Evolutionary conservation across 768 basidiomycete species (phyloP).

Genomic region (Dacryopinax primogenitus): DNA sequence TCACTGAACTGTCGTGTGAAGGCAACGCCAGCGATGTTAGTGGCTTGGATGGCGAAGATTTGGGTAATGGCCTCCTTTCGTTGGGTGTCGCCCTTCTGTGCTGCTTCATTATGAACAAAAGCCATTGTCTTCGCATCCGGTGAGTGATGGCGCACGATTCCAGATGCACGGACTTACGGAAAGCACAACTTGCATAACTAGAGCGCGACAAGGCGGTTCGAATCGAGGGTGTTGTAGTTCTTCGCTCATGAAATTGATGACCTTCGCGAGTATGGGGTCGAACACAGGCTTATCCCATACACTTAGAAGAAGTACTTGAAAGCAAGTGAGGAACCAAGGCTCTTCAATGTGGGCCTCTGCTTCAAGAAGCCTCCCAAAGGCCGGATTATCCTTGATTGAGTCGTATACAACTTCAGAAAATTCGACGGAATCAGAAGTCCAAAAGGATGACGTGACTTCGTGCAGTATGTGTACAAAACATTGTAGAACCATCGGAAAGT

Average conservation of each 20-base stretch:
- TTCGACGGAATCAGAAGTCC: conserved; percentile 57
- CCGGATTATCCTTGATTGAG: conserved; percentile 62
- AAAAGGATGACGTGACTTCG: conserved; percentile 43
- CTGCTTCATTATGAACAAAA: neutral
- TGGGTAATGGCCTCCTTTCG: conserved; percentile 27
- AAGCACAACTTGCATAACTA: conserved; percentile 46
- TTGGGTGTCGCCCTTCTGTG: conserved; percentile 20
- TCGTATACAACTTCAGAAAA: conserved; percentile 71
- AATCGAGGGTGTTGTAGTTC: conserved; percentile 71
- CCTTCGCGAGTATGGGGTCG: conserved; percentile 57
- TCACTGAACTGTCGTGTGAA: conserved; percentile 32
- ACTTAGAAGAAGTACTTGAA: conserved; percentile 42
- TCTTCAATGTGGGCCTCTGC: conserved; percentile 10
- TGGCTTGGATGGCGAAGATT: conserved; percentile 41
- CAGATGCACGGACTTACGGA: conserved; percentile 39
- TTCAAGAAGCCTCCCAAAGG: conserved; percentile 22
- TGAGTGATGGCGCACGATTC: neutral
- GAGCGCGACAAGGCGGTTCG: conserved; percentile 39
- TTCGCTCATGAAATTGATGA: conserved; percentile 62
- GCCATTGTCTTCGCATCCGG: neutral
- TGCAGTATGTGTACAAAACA: conserved; percentile 50
- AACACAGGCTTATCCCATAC: conserved; percentile 38
- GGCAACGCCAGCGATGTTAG: conserved; percentile 36
- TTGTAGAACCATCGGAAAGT: conserved; percentile 46
- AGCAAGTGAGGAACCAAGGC: conserved; percentile 30